A percentile compares a stretch with the other conserved stretches of the same genome.
Evolutionary conservation across 2,329 filamentous ascomycete genomes (phyloP).

Genomic region (Curvularia sp.): DNA sequence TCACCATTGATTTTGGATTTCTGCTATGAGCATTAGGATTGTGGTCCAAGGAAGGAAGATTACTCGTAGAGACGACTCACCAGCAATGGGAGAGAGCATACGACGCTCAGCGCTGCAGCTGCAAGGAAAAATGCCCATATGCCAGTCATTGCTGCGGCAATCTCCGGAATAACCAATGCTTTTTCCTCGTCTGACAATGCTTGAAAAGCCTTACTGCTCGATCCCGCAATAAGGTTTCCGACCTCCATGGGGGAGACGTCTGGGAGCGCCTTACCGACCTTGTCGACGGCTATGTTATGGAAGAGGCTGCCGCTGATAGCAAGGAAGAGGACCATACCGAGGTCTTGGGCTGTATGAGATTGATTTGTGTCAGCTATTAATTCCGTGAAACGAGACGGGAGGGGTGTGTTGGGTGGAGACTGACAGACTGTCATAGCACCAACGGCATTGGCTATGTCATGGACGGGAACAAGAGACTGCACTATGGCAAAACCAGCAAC

Average conservation of each 20-base stretch:
- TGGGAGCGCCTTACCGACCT: neutral
- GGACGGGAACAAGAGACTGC: constrained; percentile 16
- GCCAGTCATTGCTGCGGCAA: neutral
- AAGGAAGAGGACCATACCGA: constrained; percentile 8
- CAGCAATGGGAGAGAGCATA: neutral
- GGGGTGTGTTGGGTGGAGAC: neutral
- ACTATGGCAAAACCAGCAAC: constrained; percentile 27
- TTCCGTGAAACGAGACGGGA: too few relatives aligned
- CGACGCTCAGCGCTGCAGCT: neutral
- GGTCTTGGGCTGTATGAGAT: constrained; percentile 5
- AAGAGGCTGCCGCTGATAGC: constrained; percentile 10
- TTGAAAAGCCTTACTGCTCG: neutral
- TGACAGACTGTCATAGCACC: constrained; percentile 14
- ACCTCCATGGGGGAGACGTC: neutral
- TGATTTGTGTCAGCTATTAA: too few relatives aligned
- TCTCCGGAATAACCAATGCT: neutral
- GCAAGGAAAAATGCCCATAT: constrained; percentile 5
- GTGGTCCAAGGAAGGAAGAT: too few relatives aligned
- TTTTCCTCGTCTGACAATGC: neutral
- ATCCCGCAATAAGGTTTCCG: neutral
- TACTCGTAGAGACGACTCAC: too few relatives aligned
- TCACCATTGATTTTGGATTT: neutral
- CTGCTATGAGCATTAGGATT: neutral
- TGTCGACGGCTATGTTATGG: neutral
- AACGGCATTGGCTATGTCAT: constrained; percentile 25